Evolutionary conservation across 441 rosid species (phyloP), one percentile per base, ranked within the genome.

Genomic region (Mallotus japonicus): DNA sequence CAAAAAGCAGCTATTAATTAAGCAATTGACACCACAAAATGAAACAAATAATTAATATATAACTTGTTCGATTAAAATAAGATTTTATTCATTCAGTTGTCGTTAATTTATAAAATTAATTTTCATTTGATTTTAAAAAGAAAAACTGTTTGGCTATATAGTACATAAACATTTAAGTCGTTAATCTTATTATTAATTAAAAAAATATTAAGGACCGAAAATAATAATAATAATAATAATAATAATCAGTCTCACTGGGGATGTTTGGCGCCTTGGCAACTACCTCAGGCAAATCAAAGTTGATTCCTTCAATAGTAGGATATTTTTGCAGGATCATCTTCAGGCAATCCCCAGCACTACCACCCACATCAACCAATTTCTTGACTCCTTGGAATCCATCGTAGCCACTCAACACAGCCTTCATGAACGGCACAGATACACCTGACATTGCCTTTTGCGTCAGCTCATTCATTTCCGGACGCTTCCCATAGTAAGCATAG

Each of bases 201-300:
- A 34, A 34, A 34, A 34, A 34, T 24, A 34, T 34, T 34, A 34
- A 34, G 47, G 11, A 51, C 5, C 34, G 40, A 58, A 12, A 62
- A 65, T 6, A 14, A 2, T 24, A 24, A 24, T 24, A 24, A 24
- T 24, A 24, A 24, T 24, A 24, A 24, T 24, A 24, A 24, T 24
- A 24, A 24, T 24, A 15, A 32, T n/a, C n/a, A n/a, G 46, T 2
- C 70, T 57, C 69, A 90, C 98, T 89, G 0, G 96, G 86, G 67
- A 74, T 69, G 49, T 83, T 2, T 0, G 97, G 90, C 57, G 98
- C 93, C 70, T 86, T 84, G 28, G 83, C 87, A 51, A 89, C 80
- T 11, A 90, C 95, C 44, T 88, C 89, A 32, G 92, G 91, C 73
- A 93, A 71, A 78, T 93, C 98, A 67, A 93, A 90, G 87, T 91